These are phyloP conservation scores for Wickerhamiella bombiphila DNA, from an alignment of 805 yeast genomes.

Conservation along the genomic window DNA sequence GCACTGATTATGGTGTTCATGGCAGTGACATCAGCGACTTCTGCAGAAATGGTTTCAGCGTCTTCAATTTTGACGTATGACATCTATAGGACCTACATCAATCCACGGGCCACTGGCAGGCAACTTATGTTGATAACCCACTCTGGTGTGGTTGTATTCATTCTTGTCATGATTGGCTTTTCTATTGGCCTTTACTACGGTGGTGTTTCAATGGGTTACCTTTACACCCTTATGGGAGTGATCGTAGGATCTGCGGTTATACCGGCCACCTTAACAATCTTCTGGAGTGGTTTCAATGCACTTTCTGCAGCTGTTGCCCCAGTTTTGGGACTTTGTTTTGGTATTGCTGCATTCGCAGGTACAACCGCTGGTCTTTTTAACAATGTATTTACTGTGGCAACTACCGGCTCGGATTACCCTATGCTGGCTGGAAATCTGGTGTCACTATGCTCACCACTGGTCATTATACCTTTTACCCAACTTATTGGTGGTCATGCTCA, in stretches of 20 bases:
- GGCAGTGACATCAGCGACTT: conserved; percentile 88
- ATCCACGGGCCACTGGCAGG: conserved; percentile 67
- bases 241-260: conserved; percentile 77
- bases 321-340: conserved; percentile 56
- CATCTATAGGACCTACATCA: conserved; percentile 63
- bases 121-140: conserved; percentile 58
- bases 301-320: conserved; percentile 67
- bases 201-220: conserved; percentile 71
- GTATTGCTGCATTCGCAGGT: conserved; percentile 53
- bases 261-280: conserved; percentile 57
- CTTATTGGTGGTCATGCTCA: conserved; percentile 50
- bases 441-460: conserved; percentile 57
- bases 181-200: conserved; percentile 73
- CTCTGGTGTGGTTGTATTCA: conserved; percentile 43
- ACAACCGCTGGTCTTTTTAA: conserved; percentile 28
- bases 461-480: conserved; percentile 54
- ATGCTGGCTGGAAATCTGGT: conserved; percentile 85
- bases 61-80: conserved; percentile 79
- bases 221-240: conserved; percentile 80
- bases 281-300: conserved; percentile 48
- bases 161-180: conserved; percentile 61
- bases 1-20: conserved; percentile 65
- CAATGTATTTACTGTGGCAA: conserved; percentile 37
- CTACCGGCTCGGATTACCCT: conserved; percentile 62
- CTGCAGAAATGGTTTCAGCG: conserved; percentile 81